Evolutionary conservation across 345 rosid genomes (phyloP).

Genomic region (Carallia brachiata): DNA sequence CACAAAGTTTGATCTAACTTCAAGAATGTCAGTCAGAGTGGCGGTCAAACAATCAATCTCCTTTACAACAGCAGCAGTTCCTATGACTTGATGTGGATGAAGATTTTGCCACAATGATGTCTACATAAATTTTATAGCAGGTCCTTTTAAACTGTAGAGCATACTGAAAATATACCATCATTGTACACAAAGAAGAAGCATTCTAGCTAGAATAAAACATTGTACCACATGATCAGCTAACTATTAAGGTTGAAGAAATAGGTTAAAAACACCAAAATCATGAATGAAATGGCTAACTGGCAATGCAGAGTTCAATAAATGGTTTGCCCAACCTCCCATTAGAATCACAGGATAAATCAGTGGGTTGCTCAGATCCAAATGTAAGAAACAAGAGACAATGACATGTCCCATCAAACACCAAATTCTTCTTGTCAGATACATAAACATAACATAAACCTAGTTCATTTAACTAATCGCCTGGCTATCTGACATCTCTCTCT

Average conservation of each 20-base stretch:
- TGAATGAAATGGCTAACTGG: not conserved
- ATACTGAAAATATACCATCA: not conserved
- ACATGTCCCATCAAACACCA: not conserved
- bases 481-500: too few species aligned
- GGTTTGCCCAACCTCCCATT: not conserved
- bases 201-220: not conserved
- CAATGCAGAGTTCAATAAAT: not conserved
- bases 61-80: conserved; percentile 62
- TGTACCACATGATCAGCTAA: not conserved
- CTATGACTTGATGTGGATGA: conserved; percentile 86
- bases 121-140: conserved; percentile 33
- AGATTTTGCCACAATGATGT: conserved; percentile 93
- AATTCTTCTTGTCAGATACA: not conserved
- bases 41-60: conserved; percentile 90
- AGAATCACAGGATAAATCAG: not conserved
- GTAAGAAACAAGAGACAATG: not conserved
- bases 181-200: not conserved
- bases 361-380: not conserved
- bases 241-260: not conserved
- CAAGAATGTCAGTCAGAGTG: conserved; percentile 60
- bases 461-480: not conserved
- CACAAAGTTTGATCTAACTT: conserved; percentile 57
- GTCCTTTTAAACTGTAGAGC: conserved; percentile 1
- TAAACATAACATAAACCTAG: not conserved
- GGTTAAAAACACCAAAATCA: not conserved